Evolutionary conservation across 2,329 filamentous ascomycete species (phyloP).

Genomic region (Fusarium xyrophilum): DNA sequence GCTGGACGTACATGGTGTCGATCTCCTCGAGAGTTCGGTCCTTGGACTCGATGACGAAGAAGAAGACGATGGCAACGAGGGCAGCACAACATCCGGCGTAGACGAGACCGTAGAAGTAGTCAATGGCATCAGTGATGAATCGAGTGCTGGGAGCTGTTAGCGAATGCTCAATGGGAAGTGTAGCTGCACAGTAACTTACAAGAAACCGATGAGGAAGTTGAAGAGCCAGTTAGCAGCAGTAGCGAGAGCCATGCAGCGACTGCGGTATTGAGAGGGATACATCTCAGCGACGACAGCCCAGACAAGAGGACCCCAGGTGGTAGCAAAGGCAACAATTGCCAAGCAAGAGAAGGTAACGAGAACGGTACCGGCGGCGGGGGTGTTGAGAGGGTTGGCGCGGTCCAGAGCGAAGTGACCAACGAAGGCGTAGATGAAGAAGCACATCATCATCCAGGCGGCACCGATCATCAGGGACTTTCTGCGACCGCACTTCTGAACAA

Average conservation of each 20-base stretch:
- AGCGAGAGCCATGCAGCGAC: slow-evolving; percentile 61
- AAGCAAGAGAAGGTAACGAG: slow-evolving; percentile 74
- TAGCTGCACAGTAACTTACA: no score
- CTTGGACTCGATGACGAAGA: slow-evolving; percentile 77
- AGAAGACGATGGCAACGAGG: slow-evolving; percentile 71
- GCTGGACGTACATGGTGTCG: slow-evolving; percentile 73
- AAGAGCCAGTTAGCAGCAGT: slow-evolving; percentile 68
- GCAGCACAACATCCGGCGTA: slow-evolving; percentile 72
- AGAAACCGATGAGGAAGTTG: slow-evolving; percentile 66
- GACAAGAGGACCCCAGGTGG: slow-evolving; percentile 73
- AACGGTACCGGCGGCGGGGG: slow-evolving; percentile 59
- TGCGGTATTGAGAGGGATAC: slow-evolving; percentile 65
- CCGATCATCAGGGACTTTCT: slow-evolving; percentile 68
- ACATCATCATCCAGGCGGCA: slow-evolving; percentile 65
- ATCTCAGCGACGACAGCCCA: slow-evolving; percentile 72
- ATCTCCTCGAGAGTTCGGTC: slow-evolving; percentile 77
- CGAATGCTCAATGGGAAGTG: not conserved
- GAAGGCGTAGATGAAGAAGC: slow-evolving; percentile 59
- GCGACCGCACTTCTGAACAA: slow-evolving; percentile 71
- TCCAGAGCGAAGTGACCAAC: slow-evolving; percentile 57
- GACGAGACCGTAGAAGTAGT: slow-evolving; percentile 74
- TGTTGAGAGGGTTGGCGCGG: slow-evolving; percentile 50
- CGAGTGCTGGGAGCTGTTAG: slow-evolving; percentile 59
- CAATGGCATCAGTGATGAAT: slow-evolving; percentile 74
- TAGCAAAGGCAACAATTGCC: slow-evolving; percentile 71